Percentiles rank a stretch among this genome's conserved stretches.
Evolutionary conservation across 768 basidiomycete genomes (phyloP).

Genomic region (Collybiopsis luxurians): DNA sequence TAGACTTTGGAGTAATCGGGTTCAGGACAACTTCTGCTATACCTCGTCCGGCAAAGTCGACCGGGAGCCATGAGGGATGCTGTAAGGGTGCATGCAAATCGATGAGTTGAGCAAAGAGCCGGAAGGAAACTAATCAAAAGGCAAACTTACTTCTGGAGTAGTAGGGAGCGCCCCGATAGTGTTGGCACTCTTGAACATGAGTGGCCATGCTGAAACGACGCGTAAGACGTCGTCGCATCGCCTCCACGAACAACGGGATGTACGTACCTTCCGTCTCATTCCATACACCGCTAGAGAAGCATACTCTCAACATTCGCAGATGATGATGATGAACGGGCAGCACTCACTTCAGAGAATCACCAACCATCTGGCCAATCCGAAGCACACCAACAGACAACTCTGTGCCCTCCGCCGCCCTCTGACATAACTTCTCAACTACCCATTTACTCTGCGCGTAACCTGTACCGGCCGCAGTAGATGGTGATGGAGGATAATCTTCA

Average conservation of each 20-base stretch:
- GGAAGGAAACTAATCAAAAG: no score
- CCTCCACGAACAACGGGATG: no score
- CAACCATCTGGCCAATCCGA: constrained; percentile 56
- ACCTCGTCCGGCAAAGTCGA: constrained; percentile 46
- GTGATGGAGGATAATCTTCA: constrained; percentile 32
- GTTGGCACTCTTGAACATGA: constrained; percentile 44
- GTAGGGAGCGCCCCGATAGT: constrained; percentile 33
- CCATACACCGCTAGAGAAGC: constrained; percentile 40
- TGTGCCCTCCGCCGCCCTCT: constrained; percentile 32
- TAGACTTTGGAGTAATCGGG: constrained; percentile 7
- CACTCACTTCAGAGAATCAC: constrained; percentile 37
- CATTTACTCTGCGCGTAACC: constrained; percentile 44
- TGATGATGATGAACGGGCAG: background rate
- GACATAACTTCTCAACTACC: constrained; percentile 51
- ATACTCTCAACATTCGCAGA: no score
- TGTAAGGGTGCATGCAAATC: no score
- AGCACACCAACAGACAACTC: constrained; percentile 31
- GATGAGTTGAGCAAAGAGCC: no score
- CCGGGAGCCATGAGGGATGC: constrained; percentile 50
- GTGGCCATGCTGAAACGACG: constrained; percentile 32
- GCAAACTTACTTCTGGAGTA: constrained; percentile 25
- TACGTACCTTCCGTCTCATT: constrained; percentile 44
- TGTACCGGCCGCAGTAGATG: constrained; percentile 32
- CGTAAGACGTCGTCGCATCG: no score
- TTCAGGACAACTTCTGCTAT: constrained; percentile 41